phyloP scores from a whole-genome alignment of 352 stramenopile species.

The Pythium dissotocum region DNA sequence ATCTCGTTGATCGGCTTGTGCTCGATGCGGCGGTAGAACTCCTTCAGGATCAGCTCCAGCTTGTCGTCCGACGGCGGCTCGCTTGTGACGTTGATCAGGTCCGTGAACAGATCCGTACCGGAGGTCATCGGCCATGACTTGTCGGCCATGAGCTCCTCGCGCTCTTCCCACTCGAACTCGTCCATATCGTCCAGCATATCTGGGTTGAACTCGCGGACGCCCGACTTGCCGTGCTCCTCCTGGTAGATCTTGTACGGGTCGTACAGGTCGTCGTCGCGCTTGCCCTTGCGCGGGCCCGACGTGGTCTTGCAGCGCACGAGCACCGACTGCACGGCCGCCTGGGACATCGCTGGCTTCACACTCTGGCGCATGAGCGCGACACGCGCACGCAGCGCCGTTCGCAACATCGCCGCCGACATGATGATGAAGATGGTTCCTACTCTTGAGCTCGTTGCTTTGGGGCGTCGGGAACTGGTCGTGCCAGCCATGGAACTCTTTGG shows the following conservation, averaged over 20 bases:
- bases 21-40: conserved; percentile 75
- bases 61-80: conserved; percentile 59
- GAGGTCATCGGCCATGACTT: conserved; percentile 86
- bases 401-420: conserved; percentile 49
- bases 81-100: conserved; percentile 78
- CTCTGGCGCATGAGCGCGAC: conserved; percentile 18
- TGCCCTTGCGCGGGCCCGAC: conserved; percentile 9
- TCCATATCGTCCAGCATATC: conserved; percentile 57
- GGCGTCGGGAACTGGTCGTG: conserved; percentile 14
- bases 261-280: conserved; percentile 49
- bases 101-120: conserved; percentile 73
- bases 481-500: conserved; percentile 27
- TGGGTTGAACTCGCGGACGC: conserved; percentile 82
- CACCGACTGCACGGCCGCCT: conserved; percentile 6
- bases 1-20: conserved; percentile 76
- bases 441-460: not conserved
- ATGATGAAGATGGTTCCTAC: conserved; percentile 1
- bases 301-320: conserved; percentile 22
- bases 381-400: conserved; percentile 37
- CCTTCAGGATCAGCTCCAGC: conserved; percentile 63
- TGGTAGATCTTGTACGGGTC: conserved; percentile 85
- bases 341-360: not conserved
- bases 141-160: conserved; percentile 84
- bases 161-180: conserved; percentile 72
- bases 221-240: conserved; percentile 62